phyloP scores from a whole-genome alignment of 306 rosid genomes.

The Leucaena leucocephala region DNA sequence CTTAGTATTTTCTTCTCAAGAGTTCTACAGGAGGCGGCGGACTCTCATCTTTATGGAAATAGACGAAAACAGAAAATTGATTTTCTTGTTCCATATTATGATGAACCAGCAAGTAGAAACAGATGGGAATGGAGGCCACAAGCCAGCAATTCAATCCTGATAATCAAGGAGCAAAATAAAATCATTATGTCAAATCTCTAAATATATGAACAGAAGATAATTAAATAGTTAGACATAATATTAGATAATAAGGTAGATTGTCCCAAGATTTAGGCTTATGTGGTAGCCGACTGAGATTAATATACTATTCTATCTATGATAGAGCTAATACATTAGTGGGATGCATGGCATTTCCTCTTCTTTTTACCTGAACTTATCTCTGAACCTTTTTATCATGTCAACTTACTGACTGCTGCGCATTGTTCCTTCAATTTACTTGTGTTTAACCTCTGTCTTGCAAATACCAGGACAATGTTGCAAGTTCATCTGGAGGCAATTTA shows the following conservation, averaged over 20 bases:
- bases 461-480: conserved; percentile 59
- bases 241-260: neutral
- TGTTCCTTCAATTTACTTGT: conserved; percentile 22
- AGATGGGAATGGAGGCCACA: neutral
- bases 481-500: conserved; percentile 74
- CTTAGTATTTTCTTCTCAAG: neutral
- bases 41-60: neutral
- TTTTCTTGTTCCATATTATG: neutral
- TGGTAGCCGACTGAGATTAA: neutral
- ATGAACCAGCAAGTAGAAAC: neutral
- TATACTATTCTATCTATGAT: neutral
- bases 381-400: neutral
- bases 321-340: neutral
- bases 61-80: neutral
- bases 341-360: neutral
- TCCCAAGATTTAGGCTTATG: neutral
- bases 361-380: neutral
- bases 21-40: neutral
- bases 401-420: neutral
- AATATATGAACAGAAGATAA: neutral
- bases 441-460: conserved; percentile 19
- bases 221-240: neutral
- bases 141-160: neutral
- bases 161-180: neutral
- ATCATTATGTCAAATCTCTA: neutral